Evolutionary conservation across 2,329 filamentous ascomycete species (phyloP), one percentile per base, ranked within the genome.

Genomic region (Penicillium corylophilum): DNA sequence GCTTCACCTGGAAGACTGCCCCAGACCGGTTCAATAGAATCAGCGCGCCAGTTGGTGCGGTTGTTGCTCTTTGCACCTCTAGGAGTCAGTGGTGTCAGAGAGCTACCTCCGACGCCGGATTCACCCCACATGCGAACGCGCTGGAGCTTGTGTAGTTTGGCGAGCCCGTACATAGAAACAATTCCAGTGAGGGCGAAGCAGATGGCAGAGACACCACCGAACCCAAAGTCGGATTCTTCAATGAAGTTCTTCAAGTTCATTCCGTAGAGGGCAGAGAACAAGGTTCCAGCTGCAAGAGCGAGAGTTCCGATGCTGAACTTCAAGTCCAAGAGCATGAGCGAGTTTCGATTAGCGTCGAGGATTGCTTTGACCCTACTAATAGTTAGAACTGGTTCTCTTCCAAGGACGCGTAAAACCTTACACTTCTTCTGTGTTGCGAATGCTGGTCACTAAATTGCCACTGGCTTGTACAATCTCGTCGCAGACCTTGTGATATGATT

Each of bases 231-330:
- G 1, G 89, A 92, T 69, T 97, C 93, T 76, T 99, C 94, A 64
- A 97, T 90, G 72, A 96, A 97, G 74, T 97, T 97, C 70, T 96
- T 95, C 59, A 99, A 78, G 76, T 99, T 99, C 92, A 97, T 97
- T 63, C 94, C 94, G 79, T 97, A 99, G n/a, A 99, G 84, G n/a
- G 92, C 92, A 8, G 94, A 95, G 64, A 96, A 82, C 68, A 97
- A 95, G 44, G 94, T 96, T 49, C 94, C 94, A 68, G 92, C 90
- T 48, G 90, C 93, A 43, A 97, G 84, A n/a, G 92, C 91, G 4
- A 99, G 83, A 1, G 94, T 97, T 51, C 91, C 90, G 54, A 99
- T 92, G 68, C 89, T 94, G 76, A 97, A 96, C 69, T 95, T 96
- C 63, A 99, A 85, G 59, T 97, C 94, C 28, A 97, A 82, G 16